phyloP scores from a whole-genome alignment of 371 early-diverging fungal genomes.

The Smittium culicis region DNA sequence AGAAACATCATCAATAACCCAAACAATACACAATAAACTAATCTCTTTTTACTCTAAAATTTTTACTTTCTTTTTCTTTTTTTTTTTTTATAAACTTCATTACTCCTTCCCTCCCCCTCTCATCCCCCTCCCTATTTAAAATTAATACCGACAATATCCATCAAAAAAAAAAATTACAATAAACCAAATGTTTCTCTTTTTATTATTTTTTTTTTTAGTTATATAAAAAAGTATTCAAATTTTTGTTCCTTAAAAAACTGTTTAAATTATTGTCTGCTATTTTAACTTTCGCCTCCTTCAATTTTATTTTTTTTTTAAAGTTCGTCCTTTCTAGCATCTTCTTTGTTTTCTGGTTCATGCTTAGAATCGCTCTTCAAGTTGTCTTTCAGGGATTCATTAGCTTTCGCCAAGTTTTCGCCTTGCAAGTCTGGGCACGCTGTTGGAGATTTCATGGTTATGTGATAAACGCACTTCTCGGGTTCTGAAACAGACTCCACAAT shows the following conservation, averaged over 20 bases:
- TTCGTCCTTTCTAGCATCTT: neutral
- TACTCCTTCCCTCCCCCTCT: neutral
- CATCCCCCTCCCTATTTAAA: too few species aligned
- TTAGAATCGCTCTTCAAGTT: neutral
- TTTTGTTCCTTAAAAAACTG: too few species aligned
- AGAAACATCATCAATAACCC: neutral
- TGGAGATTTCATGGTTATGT: constrained; percentile 50
- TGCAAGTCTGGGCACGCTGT: constrained; percentile 45
- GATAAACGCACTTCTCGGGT: constrained; percentile 88
- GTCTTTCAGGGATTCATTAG: neutral
- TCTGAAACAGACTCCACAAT: constrained; percentile 58
- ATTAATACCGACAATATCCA: too few species aligned
- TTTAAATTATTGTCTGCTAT: too few species aligned
- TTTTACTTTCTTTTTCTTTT: neutral
- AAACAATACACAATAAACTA: neutral
- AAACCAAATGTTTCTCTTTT: too few species aligned
- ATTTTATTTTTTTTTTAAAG: too few species aligned
- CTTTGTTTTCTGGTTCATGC: constrained; percentile 1
- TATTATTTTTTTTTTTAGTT: too few species aligned
- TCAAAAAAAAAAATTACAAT: too few species aligned
- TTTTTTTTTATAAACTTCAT: neutral
- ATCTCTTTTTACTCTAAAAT: neutral
- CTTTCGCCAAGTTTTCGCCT: neutral
- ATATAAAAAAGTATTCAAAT: too few species aligned
- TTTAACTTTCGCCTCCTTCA: too few species aligned